Base-by-base conservation (phyloP, 352 stramenopile species). In the Blastocystis sp. region DNA sequence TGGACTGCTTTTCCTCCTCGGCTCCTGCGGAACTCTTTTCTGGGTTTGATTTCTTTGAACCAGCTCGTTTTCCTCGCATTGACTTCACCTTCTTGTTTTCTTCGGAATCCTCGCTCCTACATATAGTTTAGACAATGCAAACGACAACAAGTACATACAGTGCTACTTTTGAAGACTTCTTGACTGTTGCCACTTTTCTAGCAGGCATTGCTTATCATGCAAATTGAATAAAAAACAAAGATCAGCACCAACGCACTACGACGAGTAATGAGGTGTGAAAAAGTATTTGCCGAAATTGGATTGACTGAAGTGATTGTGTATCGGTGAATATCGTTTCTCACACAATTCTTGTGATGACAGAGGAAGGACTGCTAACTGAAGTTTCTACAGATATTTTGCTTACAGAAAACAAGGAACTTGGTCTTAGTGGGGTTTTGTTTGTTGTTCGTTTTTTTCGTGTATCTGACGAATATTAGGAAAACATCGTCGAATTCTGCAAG, bases 381-480 rank as follows among this genome's bases (percentile, higher is more conserved):
- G 70, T 80, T 59, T 80, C 70, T 23, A 80, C 70, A 29, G 70
- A 80, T 62, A 80, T 80, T 80, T 47, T 80, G 6, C 70, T 80
- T 47, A 39, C 18, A 15, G 41, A 80, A 37, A 80, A 41, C 1
- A 61, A 61, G 11, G 70, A 80, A 37, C 20, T 64, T 20, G 70
- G 70, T 29, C n/a, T 20, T 37, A 80, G 70, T 39, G 70, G 70
- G 41, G 70, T 80, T 66, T n/a, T 80, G 20, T 80, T 80, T 34
- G 70, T 80, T 37, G 70, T 80, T 39, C 9, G 29, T 62, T 62
- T 37, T 9, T 64, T 7, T 7, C 7, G 6, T 20, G 8, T 20
- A 37, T n/a, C 15, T 26, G 23, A 39, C 29, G 18, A 8, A 9
- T 47, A 23, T n/a, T 61, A 80, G 70, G 70, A 80, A 62, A 61